Conservation (phyloP, 805 yeast genomes). For the Kregervanrija fluxuum region DNA sequence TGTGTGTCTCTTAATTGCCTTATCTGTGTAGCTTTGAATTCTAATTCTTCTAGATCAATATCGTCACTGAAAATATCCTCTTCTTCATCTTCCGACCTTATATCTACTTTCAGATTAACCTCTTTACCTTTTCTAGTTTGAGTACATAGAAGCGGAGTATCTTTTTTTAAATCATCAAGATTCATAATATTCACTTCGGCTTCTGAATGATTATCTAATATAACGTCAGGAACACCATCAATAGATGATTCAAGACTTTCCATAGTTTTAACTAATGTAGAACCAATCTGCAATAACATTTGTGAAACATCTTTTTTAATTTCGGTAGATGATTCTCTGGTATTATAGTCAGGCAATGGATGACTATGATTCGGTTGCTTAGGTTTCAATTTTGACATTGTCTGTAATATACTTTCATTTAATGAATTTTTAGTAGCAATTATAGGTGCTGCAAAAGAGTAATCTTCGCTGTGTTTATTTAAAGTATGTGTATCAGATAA, state of each 20-base stretch:
- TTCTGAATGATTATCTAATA: no score
- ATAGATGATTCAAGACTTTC: no score
- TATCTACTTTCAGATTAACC: neutral
- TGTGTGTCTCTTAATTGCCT: constrained; percentile 1
- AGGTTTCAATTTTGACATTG: constrained; percentile 33
- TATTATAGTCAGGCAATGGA: no score
- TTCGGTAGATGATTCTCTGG: neutral
- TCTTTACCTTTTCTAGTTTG: constrained; percentile 2
- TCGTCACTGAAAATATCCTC: constrained; percentile 25
- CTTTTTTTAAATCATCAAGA: no score
- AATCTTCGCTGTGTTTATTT: constrained; percentile 17
- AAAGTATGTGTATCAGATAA: no score
- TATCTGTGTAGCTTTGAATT: constrained; percentile 10
- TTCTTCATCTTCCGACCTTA: constrained; percentile 1
- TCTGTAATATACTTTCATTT: constrained; percentile 28
- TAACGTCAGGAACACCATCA: no score
- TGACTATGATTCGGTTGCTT: neutral
- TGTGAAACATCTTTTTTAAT: constrained; percentile 19
- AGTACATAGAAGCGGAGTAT: neutral
- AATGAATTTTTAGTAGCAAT: constrained; percentile 21
- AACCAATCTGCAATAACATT: constrained; percentile 19
- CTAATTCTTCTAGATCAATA: constrained; percentile 25
- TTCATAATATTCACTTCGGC: no score
- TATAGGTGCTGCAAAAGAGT: constrained; percentile 9
- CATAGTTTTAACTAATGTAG: constrained; percentile 3